Evolutionary conservation across 2,329 filamentous ascomycete genomes (phyloP).

Genomic region (Aspergillus arachidicola): DNA sequence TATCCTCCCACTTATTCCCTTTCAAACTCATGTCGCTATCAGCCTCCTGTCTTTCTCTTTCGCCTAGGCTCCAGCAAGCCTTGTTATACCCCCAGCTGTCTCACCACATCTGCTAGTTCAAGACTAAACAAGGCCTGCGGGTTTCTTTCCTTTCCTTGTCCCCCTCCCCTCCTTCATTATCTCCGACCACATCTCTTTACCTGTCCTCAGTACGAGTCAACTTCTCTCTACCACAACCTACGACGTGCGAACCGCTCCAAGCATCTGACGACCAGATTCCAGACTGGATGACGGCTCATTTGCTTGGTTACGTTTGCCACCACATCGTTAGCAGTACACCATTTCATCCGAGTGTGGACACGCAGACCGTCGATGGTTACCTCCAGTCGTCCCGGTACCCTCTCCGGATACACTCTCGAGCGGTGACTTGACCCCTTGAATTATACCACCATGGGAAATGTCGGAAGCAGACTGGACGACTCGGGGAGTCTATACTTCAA

Average conservation of each 20-base stretch:
- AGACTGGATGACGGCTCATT: conserved; percentile 30
- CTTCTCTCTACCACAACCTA: background rate
- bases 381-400: conserved; percentile 29
- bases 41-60: conserved; percentile 3
- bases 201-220: background rate
- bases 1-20: background rate
- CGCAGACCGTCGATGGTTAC: conserved; percentile 38
- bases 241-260: background rate
- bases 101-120: background rate
- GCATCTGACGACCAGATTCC: conserved; percentile 7
- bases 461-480: conserved; percentile 86
- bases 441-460: conserved; percentile 76
- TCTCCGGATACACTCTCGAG: conserved; percentile 29
- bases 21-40: background rate
- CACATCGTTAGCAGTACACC: conserved; percentile 8
- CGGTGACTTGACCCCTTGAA: conserved; percentile 29
- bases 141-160: background rate
- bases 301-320: conserved; percentile 13
- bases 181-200: background rate
- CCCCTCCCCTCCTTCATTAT: background rate
- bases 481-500: conserved; percentile 76
- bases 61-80: background rate
- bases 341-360: conserved; percentile 26
- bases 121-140: background rate
- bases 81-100: background rate